These are phyloP conservation scores for Venturia aucupariae DNA, from an alignment of 2,329 filamentous ascomycete species.

Conservation along the genomic window DNA sequence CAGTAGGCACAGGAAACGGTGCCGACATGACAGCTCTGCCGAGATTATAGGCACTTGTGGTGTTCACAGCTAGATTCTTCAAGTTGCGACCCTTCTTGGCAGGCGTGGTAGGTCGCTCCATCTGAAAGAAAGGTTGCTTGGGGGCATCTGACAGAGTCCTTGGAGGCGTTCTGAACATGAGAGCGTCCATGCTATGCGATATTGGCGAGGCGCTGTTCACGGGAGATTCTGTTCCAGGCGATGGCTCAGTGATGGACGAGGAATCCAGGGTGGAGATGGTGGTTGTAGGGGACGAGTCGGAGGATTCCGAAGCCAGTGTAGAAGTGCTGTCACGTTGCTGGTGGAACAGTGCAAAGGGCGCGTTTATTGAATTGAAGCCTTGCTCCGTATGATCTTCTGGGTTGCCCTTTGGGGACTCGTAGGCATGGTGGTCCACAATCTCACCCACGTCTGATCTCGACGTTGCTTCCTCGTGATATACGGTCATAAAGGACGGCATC, in stretches of 20 bases:
- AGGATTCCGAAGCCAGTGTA: conserved; percentile 70
- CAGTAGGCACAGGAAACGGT: conserved; percentile 41
- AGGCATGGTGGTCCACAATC: conserved; percentile 3
- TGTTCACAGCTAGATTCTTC: conserved; percentile 74
- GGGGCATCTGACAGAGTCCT: conserved; percentile 33
- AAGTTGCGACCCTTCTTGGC: conserved; percentile 70
- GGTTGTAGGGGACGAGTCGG: conserved; percentile 90
- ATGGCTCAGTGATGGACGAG: conserved; percentile 79
- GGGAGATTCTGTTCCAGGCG: conserved; percentile 84
- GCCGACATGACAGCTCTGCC: conserved; percentile 39
- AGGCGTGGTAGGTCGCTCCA: conserved; percentile 39
- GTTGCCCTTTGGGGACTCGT: conserved; percentile 22
- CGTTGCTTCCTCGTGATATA: conserved; percentile 53
- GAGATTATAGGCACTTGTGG: conserved; percentile 39
- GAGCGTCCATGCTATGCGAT: conserved; percentile 52
- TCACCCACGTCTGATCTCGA: conserved; percentile 21
- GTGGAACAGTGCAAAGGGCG: conserved; percentile 41
- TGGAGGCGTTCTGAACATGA: conserved; percentile 29
- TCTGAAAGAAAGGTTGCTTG: conserved; percentile 42
- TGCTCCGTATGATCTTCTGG: conserved; percentile 23
- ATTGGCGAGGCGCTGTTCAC: conserved; percentile 62
- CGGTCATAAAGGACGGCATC: conserved; percentile 68
- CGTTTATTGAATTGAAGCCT: conserved; percentile 25
- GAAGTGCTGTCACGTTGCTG: conserved; percentile 70
- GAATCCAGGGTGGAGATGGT: conserved; percentile 90